phyloP scores from a whole-genome alignment of 305 asterid species.

The Solanum hybrid region DNA sequence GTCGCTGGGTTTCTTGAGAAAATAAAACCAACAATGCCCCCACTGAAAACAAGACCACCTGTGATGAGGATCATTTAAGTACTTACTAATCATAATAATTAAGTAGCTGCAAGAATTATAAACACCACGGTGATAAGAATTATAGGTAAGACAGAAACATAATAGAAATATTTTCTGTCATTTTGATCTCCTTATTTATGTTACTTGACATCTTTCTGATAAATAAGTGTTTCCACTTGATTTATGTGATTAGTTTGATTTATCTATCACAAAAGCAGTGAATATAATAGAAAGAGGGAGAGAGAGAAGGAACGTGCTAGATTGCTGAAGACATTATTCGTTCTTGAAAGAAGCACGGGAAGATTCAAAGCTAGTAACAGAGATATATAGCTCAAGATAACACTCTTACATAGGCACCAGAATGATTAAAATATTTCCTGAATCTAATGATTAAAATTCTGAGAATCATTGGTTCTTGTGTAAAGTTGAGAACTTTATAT shows the following conservation, averaged over 20 bases:
- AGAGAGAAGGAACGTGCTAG: background rate
- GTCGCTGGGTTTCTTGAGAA: slow-evolving; percentile 52
- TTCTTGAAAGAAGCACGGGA: background rate
- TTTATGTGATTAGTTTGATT: background rate
- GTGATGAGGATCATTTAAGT: slow-evolving; percentile 8
- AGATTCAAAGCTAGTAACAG: background rate
- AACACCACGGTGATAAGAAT: background rate
- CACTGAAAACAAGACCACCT: slow-evolving; percentile 71
- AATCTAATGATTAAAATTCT: background rate
- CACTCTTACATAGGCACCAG: background rate
- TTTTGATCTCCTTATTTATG: background rate
- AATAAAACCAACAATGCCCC: slow-evolving; percentile 59
- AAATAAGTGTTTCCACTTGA: background rate
- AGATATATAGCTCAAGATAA: background rate
- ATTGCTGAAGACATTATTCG: background rate
- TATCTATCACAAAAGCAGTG: background rate
- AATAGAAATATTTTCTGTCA: background rate
- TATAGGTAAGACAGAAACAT: background rate
- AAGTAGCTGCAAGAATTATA: background rate
- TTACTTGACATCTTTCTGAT: background rate
- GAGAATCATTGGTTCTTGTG: background rate
- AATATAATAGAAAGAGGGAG: background rate
- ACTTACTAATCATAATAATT: background rate
- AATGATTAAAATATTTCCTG: background rate
- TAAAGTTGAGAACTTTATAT: background rate